Base-by-base conservation (phyloP, 2,329 filamentous ascomycete genomes). In the Fusarium aywerte region DNA sequence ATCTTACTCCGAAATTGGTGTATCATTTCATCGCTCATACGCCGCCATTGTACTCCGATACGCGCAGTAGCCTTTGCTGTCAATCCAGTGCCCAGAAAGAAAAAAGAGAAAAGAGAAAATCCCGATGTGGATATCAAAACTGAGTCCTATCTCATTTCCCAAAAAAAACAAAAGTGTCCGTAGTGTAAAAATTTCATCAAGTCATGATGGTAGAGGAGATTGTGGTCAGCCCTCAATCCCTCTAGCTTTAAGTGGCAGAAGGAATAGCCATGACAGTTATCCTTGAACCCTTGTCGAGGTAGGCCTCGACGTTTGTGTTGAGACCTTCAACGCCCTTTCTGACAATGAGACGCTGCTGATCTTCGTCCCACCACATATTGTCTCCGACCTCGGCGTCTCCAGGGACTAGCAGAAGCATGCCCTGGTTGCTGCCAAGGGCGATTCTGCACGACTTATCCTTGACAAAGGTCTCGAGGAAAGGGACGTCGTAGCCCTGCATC, bases 341-440 rank as follows among this genome's bases (percentile, higher is more conserved):
- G 25, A 71, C 62, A 18, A 48, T 56, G 25, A 74, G 70, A 42
- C 61, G 60, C 51, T 67, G 53, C 38, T 62, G 62, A 7, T 64
- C 65, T 15, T 65, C 64, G 45, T 68, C 67, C 64, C 64, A 66
- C 67, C 70, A 74, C 10, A 75, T 63, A 60, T 71, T 58, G 27
- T 76, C 75, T 36, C 71, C 75, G 47, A 70, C 63, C 49, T 75
- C 52, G 50, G 70, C 71, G 57, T 71, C 54, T 4, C 67, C 73
- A 38, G 73, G 67, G 36, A 76, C 75, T 15, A 75, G 50, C 33
- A 75, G 49, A 44, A 76, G 54, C 49, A 63, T 68, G 44, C 72
- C 65, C 27, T 66, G 64, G 47, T 73, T 68, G 57, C 67, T 71
- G 15, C 73, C 70, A 16, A 76, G 70, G 32, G 55, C 74, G 45